A percentile compares a stretch with the other conserved stretches of the same genome.
Evolutionary conservation across 352 stramenopile species (phyloP).

Genomic region (Pythium dissotocum): DNA sequence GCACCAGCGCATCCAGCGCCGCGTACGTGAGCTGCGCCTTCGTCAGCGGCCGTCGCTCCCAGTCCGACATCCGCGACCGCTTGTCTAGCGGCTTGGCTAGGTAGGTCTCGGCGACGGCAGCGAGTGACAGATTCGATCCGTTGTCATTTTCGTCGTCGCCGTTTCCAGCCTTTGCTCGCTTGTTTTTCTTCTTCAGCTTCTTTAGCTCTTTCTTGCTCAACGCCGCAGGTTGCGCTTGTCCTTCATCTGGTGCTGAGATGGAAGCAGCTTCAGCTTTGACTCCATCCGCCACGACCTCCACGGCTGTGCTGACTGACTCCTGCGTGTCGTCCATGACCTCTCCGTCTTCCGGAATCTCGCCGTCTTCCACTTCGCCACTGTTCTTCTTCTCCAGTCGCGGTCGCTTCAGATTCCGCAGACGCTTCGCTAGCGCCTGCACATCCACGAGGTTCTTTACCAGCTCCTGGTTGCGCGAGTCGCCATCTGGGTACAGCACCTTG

Average conservation of each 20-base stretch:
- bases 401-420: constrained; percentile 4
- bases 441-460: constrained; percentile 42
- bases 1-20: constrained; percentile 66
- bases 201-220: neutral
- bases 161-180: constrained; percentile 17
- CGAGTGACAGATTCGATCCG: constrained; percentile 44
- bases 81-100: constrained; percentile 74
- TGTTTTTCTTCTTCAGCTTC: constrained; percentile 11
- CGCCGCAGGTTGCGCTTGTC: neutral
- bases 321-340: neutral
- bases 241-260: neutral
- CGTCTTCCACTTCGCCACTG: neutral
- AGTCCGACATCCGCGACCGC: constrained; percentile 71
- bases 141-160: constrained; percentile 13
- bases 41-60: constrained; percentile 67
- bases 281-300: neutral
- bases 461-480: neutral
- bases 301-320: too few relatives aligned
- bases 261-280: neutral
- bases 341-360: constrained; percentile 6
- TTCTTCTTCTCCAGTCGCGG: neutral
- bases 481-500: constrained; percentile 35
- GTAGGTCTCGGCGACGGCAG: constrained; percentile 50
- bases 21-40: constrained; percentile 70
- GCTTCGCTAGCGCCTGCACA: constrained; percentile 45